Percentiles rank a stretch among this genome's conserved stretches.
These are phyloP conservation scores for Lepiota venenata DNA, from an alignment of 768 basidiomycete genomes.

Conservation along the genomic window DNA sequence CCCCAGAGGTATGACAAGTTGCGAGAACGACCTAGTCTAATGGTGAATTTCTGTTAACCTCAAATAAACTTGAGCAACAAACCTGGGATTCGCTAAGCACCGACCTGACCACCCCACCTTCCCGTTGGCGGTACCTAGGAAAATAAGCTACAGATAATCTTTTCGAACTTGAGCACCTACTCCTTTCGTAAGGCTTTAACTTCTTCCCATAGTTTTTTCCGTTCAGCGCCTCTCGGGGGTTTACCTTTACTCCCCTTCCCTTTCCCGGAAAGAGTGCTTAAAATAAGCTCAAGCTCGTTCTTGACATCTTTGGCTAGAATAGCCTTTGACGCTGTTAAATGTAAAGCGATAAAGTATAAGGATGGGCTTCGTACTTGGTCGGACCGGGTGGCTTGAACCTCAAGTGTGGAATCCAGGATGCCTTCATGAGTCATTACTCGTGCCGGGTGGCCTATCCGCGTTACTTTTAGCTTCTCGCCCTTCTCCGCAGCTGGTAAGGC, in stretches of 20 bases:
- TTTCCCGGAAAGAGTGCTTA: conserved; percentile 65
- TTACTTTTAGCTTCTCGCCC: conserved; percentile 55
- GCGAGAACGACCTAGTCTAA: conserved; percentile 71
- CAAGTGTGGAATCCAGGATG: conserved; percentile 65
- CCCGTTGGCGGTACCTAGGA: conserved; percentile 75
- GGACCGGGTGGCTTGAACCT: conserved; percentile 68
- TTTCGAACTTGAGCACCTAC: conserved; percentile 37
- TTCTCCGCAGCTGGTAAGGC: conserved; percentile 51
- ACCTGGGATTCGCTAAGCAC: conserved; percentile 82
- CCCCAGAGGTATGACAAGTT: conserved; percentile 93
- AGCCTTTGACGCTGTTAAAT: conserved; percentile 41
- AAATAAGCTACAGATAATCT: neutral
- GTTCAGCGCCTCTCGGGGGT: conserved; percentile 63
- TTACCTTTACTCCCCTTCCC: conserved; percentile 75
- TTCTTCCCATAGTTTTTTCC: conserved; percentile 85
- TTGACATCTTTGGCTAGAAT: conserved; percentile 88
- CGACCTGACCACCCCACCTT: conserved; percentile 77
- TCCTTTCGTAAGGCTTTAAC: conserved; percentile 88
- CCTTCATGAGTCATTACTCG: conserved; percentile 76
- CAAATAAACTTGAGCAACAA: conserved; percentile 1
- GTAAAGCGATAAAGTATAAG: neutral
- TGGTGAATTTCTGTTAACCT: neutral
- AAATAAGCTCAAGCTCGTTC: conserved; percentile 69
- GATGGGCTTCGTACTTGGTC: conserved; percentile 44
- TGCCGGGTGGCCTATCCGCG: conserved; percentile 95